Percentiles rank a stretch among this genome's conserved stretches.
Evolutionary conservation across 2,329 filamentous ascomycete species (phyloP).

Genomic region (Sclerotinia nivalis): DNA sequence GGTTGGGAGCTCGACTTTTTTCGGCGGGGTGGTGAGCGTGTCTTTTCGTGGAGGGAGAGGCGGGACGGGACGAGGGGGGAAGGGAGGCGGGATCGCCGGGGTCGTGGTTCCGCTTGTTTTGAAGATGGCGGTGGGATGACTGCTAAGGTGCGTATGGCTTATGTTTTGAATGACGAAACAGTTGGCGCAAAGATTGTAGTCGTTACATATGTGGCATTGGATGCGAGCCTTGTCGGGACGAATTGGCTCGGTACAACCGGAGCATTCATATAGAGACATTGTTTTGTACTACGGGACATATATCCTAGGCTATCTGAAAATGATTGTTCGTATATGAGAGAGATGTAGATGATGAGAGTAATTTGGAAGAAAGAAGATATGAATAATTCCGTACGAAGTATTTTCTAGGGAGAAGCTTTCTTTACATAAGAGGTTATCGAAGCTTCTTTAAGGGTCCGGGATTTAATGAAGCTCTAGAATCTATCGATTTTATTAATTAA

Average conservation of each 20-base stretch:
- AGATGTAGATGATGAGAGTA: neutral
- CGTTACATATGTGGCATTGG: slow-evolving; percentile 9
- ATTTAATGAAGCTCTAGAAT: slow-evolving; percentile 5
- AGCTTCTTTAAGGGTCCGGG: neutral
- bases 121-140: slow-evolving; percentile 27
- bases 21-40: neutral
- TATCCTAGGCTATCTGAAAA: slow-evolving; percentile 3
- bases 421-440: neutral
- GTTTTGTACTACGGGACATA: neutral
- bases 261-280: slow-evolving; percentile 23
- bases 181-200: slow-evolving; percentile 36
- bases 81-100: slow-evolving; percentile 26
- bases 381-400: neutral
- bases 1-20: slow-evolving; percentile 30
- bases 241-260: slow-evolving; percentile 13
- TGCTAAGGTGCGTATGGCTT: slow-evolving; percentile 25
- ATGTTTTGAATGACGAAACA: slow-evolving; percentile 34
- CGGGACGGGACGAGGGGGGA: slow-evolving; percentile 27
- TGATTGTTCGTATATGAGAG: neutral
- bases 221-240: slow-evolving; percentile 19
- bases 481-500: neutral
- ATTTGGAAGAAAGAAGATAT: neutral
- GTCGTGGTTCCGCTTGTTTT: slow-evolving; percentile 28
- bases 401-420: neutral
- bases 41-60: slow-evolving; percentile 26